Base-by-base conservation (phyloP, 768 basidiomycete genomes). In the Lactarius hengduanensis region DNA sequence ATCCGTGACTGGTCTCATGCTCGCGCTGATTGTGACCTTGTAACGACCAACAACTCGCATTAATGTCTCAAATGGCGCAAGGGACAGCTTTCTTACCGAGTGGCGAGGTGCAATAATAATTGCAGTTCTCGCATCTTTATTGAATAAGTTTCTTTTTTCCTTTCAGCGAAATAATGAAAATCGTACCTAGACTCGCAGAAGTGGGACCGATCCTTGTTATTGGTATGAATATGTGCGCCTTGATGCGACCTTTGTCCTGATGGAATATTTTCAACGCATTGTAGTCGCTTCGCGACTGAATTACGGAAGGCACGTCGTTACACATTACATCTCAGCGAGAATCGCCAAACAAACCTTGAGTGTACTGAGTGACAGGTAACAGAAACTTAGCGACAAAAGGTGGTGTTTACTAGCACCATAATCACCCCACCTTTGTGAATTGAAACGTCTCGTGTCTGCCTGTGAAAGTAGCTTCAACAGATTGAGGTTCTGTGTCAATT, bases 381-480 rank as follows among this genome's bases (percentile, higher is more conserved):
- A 18, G 55, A 8, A 28, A 9, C 55, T 28, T 20, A 34, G 34
- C 30, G 55, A 30, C 6, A 28, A 30, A n/a, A 28, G 7, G 5
- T 26, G 26, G 26, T 26, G 26, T 26, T 56, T 32, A 32, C 7
- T 30, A 7, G 55, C 7, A 18, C 20, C 30, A 32, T 32, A 34
- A 34, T 9, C 32, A 34, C 32, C 32, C 60, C 47, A 84, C 86
- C 79, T 88, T 88, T 0, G 87, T 88, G 58, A 84, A 88, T 70
- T 84, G 80, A 69, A 86, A 88, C 0, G 81, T 84, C 65, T 85
- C 47, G 5, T 83, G 60, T 86, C 82, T 63, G 73, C 87, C 0
- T 80, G 82, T 69, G 87, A 88, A 0, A 83, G 86, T 10, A 83
- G 83, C 70, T 13, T 86, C 83, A 38, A 88, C 80, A 0, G 30